These are phyloP conservation scores for Barnettozyma californica DNA, from an alignment of 805 yeast species.

Conservation along the genomic window DNA sequence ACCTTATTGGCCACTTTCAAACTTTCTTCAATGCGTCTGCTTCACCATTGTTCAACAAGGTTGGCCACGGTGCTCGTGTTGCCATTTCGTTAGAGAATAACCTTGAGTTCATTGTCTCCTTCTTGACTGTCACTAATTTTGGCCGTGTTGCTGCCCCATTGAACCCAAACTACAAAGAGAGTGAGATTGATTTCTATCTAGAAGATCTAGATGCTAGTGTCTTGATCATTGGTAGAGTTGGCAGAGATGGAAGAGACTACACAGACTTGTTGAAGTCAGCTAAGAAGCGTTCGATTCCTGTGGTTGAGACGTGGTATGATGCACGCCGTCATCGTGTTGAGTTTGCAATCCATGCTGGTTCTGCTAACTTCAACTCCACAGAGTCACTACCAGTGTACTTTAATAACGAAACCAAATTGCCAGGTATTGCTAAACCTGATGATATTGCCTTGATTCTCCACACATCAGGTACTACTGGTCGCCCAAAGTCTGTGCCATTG, in stretches of 20 bases:
- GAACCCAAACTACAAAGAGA: slow-evolving; percentile 55
- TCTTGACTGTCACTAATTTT: slow-evolving; percentile 51
- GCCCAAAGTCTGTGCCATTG: slow-evolving; percentile 71
- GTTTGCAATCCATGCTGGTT: slow-evolving; percentile 29
- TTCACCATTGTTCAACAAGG: slow-evolving; percentile 36
- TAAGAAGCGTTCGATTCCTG: slow-evolving; percentile 36
- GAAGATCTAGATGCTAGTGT: slow-evolving; percentile 54
- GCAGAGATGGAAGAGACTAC: slow-evolving; percentile 31
- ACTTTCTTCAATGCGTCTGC: slow-evolving; percentile 36
- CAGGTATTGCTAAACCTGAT: slow-evolving; percentile 40
- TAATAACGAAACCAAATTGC: slow-evolving; percentile 28
- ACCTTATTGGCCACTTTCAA: slow-evolving; percentile 44
- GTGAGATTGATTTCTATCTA: slow-evolving; percentile 61
- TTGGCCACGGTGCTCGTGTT: slow-evolving; percentile 38
- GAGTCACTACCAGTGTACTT: slow-evolving; percentile 25
- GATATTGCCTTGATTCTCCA: slow-evolving; percentile 64
- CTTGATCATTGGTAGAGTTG: slow-evolving; percentile 48
- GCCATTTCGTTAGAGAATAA: slow-evolving; percentile 60
- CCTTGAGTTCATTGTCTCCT: slow-evolving; percentile 51
- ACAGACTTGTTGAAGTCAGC: slow-evolving; percentile 49
- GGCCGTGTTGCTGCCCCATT: slow-evolving; percentile 64
- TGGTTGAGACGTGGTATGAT: slow-evolving; percentile 51
- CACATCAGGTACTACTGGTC: slow-evolving; percentile 73
- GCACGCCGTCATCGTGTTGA: slow-evolving; percentile 37
- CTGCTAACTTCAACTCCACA: slow-evolving; percentile 25